These are phyloP conservation scores for Scheffersomyces stipitis DNA, from an alignment of 805 yeast genomes.

Conservation along the genomic window DNA sequence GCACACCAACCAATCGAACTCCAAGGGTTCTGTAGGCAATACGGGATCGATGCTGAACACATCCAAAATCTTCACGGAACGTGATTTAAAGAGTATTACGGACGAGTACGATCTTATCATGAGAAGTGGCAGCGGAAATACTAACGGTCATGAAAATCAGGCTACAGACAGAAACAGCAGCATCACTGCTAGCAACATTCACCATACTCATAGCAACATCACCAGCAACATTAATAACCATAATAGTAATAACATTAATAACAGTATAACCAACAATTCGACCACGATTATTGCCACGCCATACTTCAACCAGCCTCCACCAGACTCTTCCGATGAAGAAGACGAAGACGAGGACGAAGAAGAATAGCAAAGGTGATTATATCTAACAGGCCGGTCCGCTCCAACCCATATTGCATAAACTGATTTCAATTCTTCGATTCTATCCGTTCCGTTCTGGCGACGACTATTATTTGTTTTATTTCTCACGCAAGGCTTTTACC, in stretches of 20 bases:
- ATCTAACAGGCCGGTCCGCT: neutral
- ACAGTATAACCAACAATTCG: constrained; percentile 6
- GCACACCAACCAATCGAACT: neutral
- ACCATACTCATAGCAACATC: too few relatives aligned
- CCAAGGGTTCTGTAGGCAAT: neutral
- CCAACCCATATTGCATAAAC: neutral
- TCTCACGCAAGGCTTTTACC: neutral
- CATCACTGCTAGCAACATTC: too few relatives aligned
- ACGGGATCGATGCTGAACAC: neutral
- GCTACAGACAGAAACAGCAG: too few relatives aligned
- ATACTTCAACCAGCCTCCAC: constrained; percentile 38
- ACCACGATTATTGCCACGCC: constrained; percentile 36
- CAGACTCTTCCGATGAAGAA: constrained; percentile 29
- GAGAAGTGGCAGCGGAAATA: constrained; percentile 1
- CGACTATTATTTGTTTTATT: neutral
- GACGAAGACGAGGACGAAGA: constrained; percentile 19
- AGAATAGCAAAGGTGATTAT: neutral
- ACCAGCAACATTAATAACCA: neutral
- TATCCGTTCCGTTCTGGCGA: too few relatives aligned
- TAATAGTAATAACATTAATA: too few relatives aligned
- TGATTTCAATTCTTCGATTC: too few relatives aligned
- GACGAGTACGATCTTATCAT: neutral
- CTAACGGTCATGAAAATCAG: too few relatives aligned
- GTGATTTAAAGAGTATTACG: neutral
- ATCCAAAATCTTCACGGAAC: neutral